Conservation (phyloP, 2,329 filamentous ascomycete genomes). For the Geosmithia morbida region DNA sequence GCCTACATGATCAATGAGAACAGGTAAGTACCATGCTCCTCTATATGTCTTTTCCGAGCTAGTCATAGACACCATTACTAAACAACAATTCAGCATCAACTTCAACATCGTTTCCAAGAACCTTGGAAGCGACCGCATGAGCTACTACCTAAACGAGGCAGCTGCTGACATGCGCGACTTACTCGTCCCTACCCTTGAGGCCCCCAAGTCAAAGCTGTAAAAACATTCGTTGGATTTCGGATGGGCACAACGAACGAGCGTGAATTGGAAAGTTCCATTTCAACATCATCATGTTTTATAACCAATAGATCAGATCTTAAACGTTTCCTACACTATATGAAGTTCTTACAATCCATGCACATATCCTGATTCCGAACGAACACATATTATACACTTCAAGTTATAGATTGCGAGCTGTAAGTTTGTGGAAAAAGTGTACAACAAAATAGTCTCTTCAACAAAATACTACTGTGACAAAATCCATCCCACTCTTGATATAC, state of each 20-base stretch:
- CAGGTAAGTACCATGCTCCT: slow-evolving; percentile 37
- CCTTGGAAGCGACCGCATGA: slow-evolving; percentile 83
- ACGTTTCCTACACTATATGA: neutral
- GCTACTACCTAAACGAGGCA: slow-evolving; percentile 88
- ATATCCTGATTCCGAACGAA: neutral
- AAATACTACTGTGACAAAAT: neutral
- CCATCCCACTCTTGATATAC: neutral
- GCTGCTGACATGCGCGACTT: slow-evolving; percentile 81
- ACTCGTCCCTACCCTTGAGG: slow-evolving; percentile 64
- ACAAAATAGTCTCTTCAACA: neutral
- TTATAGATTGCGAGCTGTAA: neutral
- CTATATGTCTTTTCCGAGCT: neutral
- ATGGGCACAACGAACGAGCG: neutral
- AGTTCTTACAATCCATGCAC: neutral
- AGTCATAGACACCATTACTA: neutral
- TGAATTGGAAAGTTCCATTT: too few relatives aligned
- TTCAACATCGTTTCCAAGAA: slow-evolving; percentile 97
- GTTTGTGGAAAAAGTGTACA: neutral
- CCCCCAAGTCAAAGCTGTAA: slow-evolving; percentile 79
- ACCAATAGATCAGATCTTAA: neutral
- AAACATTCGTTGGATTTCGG: neutral
- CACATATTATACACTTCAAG: neutral
- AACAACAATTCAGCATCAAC: slow-evolving; percentile 52
- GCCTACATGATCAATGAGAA: slow-evolving; percentile 99
- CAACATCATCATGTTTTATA: neutral